Base-by-base conservation (phyloP, 2,329 filamentous ascomycete species). In the Leptographium galeiforme region DNA sequence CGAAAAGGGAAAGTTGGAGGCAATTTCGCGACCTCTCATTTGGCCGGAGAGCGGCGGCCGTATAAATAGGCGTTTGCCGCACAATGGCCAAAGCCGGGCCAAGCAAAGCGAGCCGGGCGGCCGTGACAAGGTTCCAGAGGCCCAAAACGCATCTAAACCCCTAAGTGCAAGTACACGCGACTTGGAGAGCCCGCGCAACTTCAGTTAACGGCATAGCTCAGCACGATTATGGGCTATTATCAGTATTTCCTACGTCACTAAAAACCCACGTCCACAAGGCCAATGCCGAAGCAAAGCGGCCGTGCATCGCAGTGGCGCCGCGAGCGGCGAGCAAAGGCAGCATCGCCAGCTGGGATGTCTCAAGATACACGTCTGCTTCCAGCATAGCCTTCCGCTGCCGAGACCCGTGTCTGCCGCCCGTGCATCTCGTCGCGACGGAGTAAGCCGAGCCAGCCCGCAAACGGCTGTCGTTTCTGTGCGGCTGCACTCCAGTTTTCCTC, bases 81-180 rank as follows among this genome's bases (percentile, higher is more conserved):
- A 19, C 19, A 16, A 41, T 47, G 32, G 30, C 12, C 25, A 34
- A 43, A 30, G 39, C 45, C 25, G 32, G 43, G 43, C 43, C 14
- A 13, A 32, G 48, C 14, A 13, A 30, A 36, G 45, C 38, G 13
- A 45, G n/a, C 16, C 45, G 25, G 30, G 44, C 8, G 34, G 34
- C 43, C 18, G 43, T 13, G 10, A 11, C 25, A 25, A n/a, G 13
- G 43, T 16, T n/a, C 38, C 38, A 14, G 16, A 16, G 16, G 25
- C 13, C 25, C 25, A n/a, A 38, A 44, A 33, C 25, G 30, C 48
- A 53, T 55, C 74, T 77, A 76, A 72, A 72, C 75, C 74, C 72
- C 72, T 77, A 77, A 77, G 74, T 74, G 74, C 74, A 77, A 72
- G 73, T 77, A 65, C 65, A 70, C 66, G 67, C 70, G 71, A 52